A percentile compares a stretch with the other conserved stretches of the same genome.
phyloP scores from a whole-genome alignment of 1,284 basidiomycete species.

The Leccinum solheimii region DNA sequence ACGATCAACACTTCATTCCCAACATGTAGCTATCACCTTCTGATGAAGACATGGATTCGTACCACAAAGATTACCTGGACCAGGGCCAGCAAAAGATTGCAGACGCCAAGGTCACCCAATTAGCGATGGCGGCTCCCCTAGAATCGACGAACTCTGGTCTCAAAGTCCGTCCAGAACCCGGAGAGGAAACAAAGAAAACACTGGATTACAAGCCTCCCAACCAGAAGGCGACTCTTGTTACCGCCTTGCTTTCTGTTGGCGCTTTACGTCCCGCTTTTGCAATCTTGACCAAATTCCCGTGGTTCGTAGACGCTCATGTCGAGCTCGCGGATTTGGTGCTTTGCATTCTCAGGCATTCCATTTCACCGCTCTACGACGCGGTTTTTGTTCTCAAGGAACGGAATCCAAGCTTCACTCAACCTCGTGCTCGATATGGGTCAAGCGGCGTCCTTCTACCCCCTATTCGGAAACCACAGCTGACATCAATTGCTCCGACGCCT shows the following conservation, averaged over 20 bases:
- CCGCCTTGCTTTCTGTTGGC: conserved; percentile 85
- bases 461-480: conserved; percentile 60
- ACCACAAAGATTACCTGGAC: conserved; percentile 67
- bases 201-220: conserved; percentile 58
- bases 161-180: conserved; percentile 38
- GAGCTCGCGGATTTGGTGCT: conserved; percentile 86
- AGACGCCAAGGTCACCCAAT: conserved; percentile 73
- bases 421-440: conserved; percentile 61
- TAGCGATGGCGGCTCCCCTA: conserved; percentile 88
- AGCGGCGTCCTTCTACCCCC: conserved; percentile 53
- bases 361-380: conserved; percentile 68
- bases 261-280: conserved; percentile 76
- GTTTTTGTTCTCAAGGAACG: conserved; percentile 52
- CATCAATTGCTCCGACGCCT: conserved; percentile 72
- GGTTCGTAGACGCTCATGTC: conserved; percentile 80
- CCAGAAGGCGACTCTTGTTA: conserved; percentile 81
- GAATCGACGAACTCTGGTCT: conserved; percentile 52
- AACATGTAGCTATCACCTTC: conserved; percentile 63
- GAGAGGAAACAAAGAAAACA: conserved; percentile 46
- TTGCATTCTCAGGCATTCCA: conserved; percentile 67
- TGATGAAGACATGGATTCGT: conserved; percentile 73
- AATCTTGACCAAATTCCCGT: conserved; percentile 82
- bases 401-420: conserved; percentile 58
- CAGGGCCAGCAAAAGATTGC: conserved; percentile 66
- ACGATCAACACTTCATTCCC: conserved; percentile 8